A percentile compares a stretch with the other conserved stretches of the same genome.
These are phyloP conservation scores for Capsella bursapastoris DNA, from an alignment of 345 rosid genomes.

Conservation along the genomic window DNA sequence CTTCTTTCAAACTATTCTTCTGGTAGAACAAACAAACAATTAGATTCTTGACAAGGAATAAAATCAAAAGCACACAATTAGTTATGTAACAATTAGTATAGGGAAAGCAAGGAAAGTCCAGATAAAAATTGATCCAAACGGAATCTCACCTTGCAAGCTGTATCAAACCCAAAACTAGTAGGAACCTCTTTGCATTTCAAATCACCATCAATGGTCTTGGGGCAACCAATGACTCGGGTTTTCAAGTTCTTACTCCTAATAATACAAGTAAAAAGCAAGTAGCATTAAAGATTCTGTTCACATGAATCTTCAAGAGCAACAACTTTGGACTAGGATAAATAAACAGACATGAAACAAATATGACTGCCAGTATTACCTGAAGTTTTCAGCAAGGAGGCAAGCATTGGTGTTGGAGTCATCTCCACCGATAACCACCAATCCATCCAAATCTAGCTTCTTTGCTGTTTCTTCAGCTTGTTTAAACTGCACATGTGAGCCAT, in stretches of 20 bases:
- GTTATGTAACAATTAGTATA: background rate
- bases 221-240: constrained; percentile 94
- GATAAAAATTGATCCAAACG: background rate
- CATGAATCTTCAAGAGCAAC: constrained; percentile 21
- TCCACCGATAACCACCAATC: constrained; percentile 95
- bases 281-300: background rate
- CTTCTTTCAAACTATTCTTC: constrained; percentile 6
- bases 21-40: constrained; percentile 6
- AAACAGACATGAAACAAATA: background rate
- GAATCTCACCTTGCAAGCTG: constrained; percentile 94
- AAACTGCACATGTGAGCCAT: constrained; percentile 58
- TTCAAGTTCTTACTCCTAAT: constrained; percentile 82
- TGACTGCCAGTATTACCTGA: constrained; percentile 53
- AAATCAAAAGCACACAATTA: background rate
- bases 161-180: constrained; percentile 94
- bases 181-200: constrained; percentile 99
- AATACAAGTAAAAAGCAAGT: constrained; percentile 5
- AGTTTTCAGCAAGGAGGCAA: constrained; percentile 97
- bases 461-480: constrained; percentile 98
- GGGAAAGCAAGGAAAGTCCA: background rate
- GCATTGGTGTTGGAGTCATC: constrained; percentile 99
- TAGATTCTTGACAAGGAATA: background rate
- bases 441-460: constrained; percentile 86
- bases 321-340: background rate
- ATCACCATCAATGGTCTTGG: constrained; percentile 99